A percentile compares a stretch with the other conserved stretches of the same genome.
phyloP scores from a whole-genome alignment of 495 filamentous ascomycete species.

The Annulohypoxylon maeteangense region DNA sequence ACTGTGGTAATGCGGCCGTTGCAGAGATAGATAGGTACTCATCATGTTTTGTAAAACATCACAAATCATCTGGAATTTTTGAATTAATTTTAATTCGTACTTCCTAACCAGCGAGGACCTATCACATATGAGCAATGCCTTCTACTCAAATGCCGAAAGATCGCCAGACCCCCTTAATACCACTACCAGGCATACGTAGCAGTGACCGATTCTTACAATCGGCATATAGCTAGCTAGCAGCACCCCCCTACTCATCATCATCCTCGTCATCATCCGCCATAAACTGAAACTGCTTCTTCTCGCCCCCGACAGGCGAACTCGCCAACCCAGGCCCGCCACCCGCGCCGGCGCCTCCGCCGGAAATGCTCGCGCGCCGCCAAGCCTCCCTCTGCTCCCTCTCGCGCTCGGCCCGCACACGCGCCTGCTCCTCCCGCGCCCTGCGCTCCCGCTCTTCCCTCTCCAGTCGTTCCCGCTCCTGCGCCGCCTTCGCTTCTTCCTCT shows the following conservation, averaged over 20 bases:
- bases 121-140: not conserved
- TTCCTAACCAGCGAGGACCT: not conserved
- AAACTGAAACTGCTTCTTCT: conserved; percentile 64
- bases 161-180: not conserved
- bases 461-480: conserved; percentile 56
- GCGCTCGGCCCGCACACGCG: conserved; percentile 45
- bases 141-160: not conserved
- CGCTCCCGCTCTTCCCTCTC: conserved; percentile 58
- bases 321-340: conserved; percentile 15
- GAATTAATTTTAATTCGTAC: not conserved
- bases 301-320: conserved; percentile 28
- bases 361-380: conserved; percentile 51
- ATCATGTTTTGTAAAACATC: not conserved
- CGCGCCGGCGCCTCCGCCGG: conserved; percentile 10
- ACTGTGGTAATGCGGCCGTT: not conserved
- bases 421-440: conserved; percentile 50
- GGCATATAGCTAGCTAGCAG: not conserved
- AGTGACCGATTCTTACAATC: not conserved
- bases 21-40: not conserved
- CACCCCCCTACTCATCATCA: conserved; percentile 53
- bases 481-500: conserved; percentile 50
- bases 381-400: conserved; percentile 49
- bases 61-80: not conserved
- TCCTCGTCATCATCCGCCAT: conserved; percentile 63
- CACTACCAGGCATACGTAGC: not conserved